These are phyloP conservation scores for Musa schizocarpa DNA, from an alignment of 176 grass and related monocot genomes.

Conservation along the genomic window DNA sequence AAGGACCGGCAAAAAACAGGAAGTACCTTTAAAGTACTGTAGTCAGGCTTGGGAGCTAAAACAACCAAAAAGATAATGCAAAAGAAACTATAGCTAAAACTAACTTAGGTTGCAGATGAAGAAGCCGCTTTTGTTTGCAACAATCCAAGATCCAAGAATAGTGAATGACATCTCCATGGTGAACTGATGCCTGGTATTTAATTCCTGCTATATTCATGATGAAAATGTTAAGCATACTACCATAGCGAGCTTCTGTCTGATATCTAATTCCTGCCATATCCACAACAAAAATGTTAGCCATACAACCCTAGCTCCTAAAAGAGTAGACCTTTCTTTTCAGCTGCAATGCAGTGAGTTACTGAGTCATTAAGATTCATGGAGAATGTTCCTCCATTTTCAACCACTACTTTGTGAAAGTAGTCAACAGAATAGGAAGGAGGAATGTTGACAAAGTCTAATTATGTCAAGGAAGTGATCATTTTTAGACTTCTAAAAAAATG, in stretches of 20 bases:
- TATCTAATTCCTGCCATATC: conserved; percentile 71
- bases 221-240: conserved; percentile 18
- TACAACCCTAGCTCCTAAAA: conserved; percentile 20
- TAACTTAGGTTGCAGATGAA: conserved; percentile 79
- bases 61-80: not conserved
- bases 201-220: conserved; percentile 46
- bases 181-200: conserved; percentile 69
- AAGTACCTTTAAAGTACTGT: conserved; percentile 44
- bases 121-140: conserved; percentile 65
- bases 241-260: conserved; percentile 41
- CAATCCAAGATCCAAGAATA: conserved; percentile 87
- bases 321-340: conserved; percentile 71
- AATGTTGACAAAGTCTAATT: conserved; percentile 77
- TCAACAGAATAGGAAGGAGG: conserved; percentile 71
- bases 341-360: conserved; percentile 71
- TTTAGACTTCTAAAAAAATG: conserved; percentile 8
- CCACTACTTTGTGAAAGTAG: conserved; percentile 83
- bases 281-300: conserved; percentile 14
- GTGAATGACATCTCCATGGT: conserved; percentile 74
- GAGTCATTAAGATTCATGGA: conserved; percentile 98
- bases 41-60: not conserved
- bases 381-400: conserved; percentile 87
- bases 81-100: conserved; percentile 24
- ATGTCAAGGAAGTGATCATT: conserved; percentile 42
- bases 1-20: conserved; percentile 65